phyloP scores from a whole-genome alignment of 805 yeast species.

The Kodamaea restingae region DNA sequence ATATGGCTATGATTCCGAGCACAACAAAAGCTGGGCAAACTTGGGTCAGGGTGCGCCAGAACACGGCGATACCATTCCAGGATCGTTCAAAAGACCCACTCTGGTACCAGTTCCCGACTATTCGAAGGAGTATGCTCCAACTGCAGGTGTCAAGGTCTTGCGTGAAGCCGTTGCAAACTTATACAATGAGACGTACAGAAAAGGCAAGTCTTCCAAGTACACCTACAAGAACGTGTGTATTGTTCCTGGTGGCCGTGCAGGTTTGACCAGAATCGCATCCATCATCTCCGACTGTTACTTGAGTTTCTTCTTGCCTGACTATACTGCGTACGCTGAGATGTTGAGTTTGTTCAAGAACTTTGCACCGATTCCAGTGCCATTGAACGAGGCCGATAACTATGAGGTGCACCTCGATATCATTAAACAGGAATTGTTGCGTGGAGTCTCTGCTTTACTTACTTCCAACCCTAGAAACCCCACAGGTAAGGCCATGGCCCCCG shows the following conservation, averaged over 20 bases:
- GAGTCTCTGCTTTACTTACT: slow-evolving; percentile 54
- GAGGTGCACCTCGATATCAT: slow-evolving; percentile 51
- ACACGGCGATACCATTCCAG: slow-evolving; percentile 55
- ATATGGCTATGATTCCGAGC: slow-evolving; percentile 46
- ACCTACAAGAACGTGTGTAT: slow-evolving; percentile 58
- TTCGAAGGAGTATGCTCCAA: slow-evolving; percentile 56
- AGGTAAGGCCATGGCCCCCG: slow-evolving; percentile 47
- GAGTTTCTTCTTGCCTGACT: slow-evolving; percentile 58
- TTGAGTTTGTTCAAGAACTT: slow-evolving; percentile 57
- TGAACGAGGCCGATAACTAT: slow-evolving; percentile 54
- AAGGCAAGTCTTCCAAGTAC: slow-evolving; percentile 47
- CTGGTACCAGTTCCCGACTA: slow-evolving; percentile 44
- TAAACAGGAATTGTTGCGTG: slow-evolving; percentile 49
- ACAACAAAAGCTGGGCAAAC: slow-evolving; percentile 48
- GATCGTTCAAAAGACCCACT: slow-evolving; percentile 53
- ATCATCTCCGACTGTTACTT: slow-evolving; percentile 55
- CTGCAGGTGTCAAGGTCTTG: slow-evolving; percentile 52
- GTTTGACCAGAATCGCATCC: slow-evolving; percentile 58
- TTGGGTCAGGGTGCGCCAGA: slow-evolving; percentile 66
- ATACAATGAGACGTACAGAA: slow-evolving; percentile 52
- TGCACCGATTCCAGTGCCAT: slow-evolving; percentile 60
- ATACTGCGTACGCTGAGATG: slow-evolving; percentile 66
- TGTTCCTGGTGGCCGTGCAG: slow-evolving; percentile 65
- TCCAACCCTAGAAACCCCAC: slow-evolving; percentile 65
- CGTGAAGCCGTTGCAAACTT: slow-evolving; percentile 56